Percentiles rank a stretch among this genome's conserved stretches.
These are phyloP conservation scores for Macrolepiota fuliginosa DNA, from an alignment of 768 basidiomycete species.

Conservation along the genomic window DNA sequence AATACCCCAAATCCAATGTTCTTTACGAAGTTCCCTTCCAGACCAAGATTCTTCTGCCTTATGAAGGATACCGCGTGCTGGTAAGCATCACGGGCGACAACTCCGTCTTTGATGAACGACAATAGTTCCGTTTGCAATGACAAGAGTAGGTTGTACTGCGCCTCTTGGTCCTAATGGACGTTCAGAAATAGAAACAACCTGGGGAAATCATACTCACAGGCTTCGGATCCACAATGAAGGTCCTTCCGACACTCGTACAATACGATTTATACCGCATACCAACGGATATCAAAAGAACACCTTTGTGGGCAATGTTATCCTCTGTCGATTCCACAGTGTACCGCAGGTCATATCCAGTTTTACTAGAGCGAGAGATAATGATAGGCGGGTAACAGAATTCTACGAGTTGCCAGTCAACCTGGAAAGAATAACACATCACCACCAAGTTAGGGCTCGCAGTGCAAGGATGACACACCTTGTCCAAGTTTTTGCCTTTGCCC, in stretches of 20 bases:
- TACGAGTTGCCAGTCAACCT: conserved; percentile 88
- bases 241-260: conserved; percentile 88
- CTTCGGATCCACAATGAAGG: conserved; percentile 93
- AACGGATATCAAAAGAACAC: conserved; percentile 83
- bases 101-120: conserved; percentile 76
- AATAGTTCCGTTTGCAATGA: conserved; percentile 77
- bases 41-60: conserved; percentile 73
- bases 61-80: conserved; percentile 68
- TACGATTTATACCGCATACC: conserved; percentile 93
- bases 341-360: conserved; percentile 82
- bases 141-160: conserved; percentile 76
- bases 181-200: conserved; percentile 9
- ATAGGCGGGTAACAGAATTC: conserved; percentile 97
- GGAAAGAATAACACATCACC: conserved; percentile 7
- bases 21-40: conserved; percentile 86
- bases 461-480: conserved; percentile 54
- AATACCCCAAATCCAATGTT: conserved; percentile 84
- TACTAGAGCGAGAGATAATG: conserved; percentile 88
- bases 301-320: conserved; percentile 81
- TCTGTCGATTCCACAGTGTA: conserved; percentile 83
- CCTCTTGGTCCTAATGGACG: conserved; percentile 78
- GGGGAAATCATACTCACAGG: conserved; percentile 46
- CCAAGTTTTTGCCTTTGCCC: conserved; percentile 72
- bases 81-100: conserved; percentile 77
- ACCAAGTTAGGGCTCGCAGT: not conserved